These are phyloP conservation scores for Colletotrichum siamense DNA, from an alignment of 2,329 filamentous ascomycete genomes.

Conservation along the genomic window DNA sequence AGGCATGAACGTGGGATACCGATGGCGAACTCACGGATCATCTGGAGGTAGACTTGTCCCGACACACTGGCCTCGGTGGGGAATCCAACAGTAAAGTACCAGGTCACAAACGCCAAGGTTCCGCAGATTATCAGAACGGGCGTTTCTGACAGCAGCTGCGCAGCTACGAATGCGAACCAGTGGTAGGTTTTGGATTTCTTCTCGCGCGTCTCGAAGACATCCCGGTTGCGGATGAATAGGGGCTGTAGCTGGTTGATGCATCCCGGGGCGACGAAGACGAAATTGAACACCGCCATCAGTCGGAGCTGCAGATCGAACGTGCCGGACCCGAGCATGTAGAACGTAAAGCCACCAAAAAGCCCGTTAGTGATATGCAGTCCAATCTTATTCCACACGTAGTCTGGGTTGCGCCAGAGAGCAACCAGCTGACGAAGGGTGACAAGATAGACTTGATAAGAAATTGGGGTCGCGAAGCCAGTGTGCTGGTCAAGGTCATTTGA, in stretches of 20 bases:
- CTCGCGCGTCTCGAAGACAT: conserved; percentile 55
- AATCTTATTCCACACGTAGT: conserved; percentile 52
- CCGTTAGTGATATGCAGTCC: conserved; percentile 36
- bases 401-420: conserved; percentile 24
- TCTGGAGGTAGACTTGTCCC: conserved; percentile 30
- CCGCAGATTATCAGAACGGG: conserved; percentile 50
- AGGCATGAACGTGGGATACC: conserved; percentile 44
- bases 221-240: conserved; percentile 50
- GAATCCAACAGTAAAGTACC: conserved; percentile 48
- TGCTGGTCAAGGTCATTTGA: not conserved
- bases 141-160: conserved; percentile 50
- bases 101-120: conserved; percentile 49
- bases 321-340: conserved; percentile 50
- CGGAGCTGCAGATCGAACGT: conserved; percentile 44
- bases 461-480: conserved; percentile 13
- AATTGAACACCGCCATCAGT: conserved; percentile 57
- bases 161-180: conserved; percentile 53
- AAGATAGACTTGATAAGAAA: not conserved
- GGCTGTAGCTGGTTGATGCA: conserved; percentile 55
- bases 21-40: conserved; percentile 35
- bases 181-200: conserved; percentile 57
- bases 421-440: conserved; percentile 14
- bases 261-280: conserved; percentile 56
- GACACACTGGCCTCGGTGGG: conserved; percentile 27
- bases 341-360: conserved; percentile 43